Base-by-base conservation (phyloP, 1,284 basidiomycete species). In the Trametes versicolor region DNA sequence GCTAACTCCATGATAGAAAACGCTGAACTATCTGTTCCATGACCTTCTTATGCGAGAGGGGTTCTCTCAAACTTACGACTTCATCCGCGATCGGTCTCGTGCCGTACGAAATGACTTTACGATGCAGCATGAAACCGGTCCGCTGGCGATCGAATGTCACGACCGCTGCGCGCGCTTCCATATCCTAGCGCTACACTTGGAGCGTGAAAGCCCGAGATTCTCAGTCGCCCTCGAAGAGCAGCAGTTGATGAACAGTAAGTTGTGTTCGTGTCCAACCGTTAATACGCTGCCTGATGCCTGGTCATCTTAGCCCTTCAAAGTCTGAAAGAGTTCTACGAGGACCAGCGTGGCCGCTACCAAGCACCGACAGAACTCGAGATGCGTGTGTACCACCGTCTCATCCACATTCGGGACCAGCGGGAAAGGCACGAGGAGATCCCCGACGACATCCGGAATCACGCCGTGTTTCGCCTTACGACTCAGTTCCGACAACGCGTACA, bases 161-260 rank as follows among this genome's bases (percentile, higher is more conserved):
- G 96, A 97, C 74, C 90, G 97, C 58, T 98, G 97, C 72, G 96
- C 94, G 29, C 87, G 97, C 23, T 98, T 95, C 75, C 97, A 99
- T 75, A 95, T 98, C 60, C 82, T 99, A 1, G 92, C 92, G 5
- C 78, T 99, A 45, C 93, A 98, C 71, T 81, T 93, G 53, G 86
- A 89, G 76, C 87, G 87, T 45, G 86, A 89, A 71, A 82, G 81
- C 64, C 66, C 78, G 2, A 82, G 82, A 2, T 94, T 94, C 76
- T 90, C 88, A 41, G 79, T 93, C 62, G 84, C 87, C 21, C 78
- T 96, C 77, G 96, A 97, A 77, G 88, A 95, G 65, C 94, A 96
- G 75, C 94, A 96, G 74, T 82, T 97, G 50, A 93, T 94, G 85
- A 95, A 97, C 76, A 93, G 94, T 95, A 71, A 60, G 91, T 81